Evolutionary conservation across 2,329 filamentous ascomycete species (phyloP), one percentile per base, ranked within the genome.

Genomic region (Hypomyces perniciosus): DNA sequence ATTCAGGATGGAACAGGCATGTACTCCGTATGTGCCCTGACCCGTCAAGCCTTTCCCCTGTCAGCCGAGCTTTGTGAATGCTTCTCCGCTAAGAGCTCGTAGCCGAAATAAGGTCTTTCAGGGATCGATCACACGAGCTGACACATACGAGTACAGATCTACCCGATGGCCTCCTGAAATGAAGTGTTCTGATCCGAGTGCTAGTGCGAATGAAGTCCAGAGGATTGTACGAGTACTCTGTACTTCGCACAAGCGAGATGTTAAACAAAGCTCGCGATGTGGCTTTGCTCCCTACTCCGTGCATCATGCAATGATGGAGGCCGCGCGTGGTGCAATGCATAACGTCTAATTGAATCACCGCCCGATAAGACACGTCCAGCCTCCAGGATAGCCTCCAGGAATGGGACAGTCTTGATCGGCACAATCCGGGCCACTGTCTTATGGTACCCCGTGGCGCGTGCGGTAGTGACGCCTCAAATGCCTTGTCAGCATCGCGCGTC

Each of bases 71-170:
- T 20, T 38, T 38, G 35, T 8, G 9, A 38, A 38, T 30, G 31
- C 20, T 28, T 41, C 41, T 43, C 44, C 42, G 42, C 37, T 43
- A 35, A 46, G 31, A 46, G 43, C 44, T 37, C 48, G 38, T 46
- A 46, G 48, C 48, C 48, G 48, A 42, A 51, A 51, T 51, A 51
- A 46, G 48, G 12, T 35, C 8, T 8, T 12, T 12, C 33, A 8
- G 33, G 37, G 44, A 42, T 38, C 27, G 38, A 51, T 51, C 27
- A 13, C 38, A 51, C 38, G 37, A 51, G 47, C 20, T 49, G 40
- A 42, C 38, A 27, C 12, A 12, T 26, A n/a, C n/a, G n/a, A n/a
- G n/a, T n/a, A 26, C 48, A 51, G 43, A 51, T 51, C 48, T 42
- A 31, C 42, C 37, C 44, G 44, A 30, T 41, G 20, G 3, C 20